Conservation (phyloP, 441 rosid species). For the Populus hybrid region DNA sequence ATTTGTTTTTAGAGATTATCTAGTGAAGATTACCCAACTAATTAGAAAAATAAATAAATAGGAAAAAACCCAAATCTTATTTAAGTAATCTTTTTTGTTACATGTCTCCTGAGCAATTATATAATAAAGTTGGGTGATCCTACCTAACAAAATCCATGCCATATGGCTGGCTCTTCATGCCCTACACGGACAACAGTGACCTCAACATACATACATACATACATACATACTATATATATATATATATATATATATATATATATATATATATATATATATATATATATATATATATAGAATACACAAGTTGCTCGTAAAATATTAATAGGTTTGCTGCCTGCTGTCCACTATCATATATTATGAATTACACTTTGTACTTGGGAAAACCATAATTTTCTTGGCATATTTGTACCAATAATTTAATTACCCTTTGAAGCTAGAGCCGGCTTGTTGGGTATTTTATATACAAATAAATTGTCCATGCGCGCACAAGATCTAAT, state of each 20-base stretch:
- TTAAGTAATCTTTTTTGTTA: not conserved
- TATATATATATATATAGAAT: no score
- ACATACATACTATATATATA: no score
- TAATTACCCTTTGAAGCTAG: not conserved
- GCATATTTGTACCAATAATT: not conserved
- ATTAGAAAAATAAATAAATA: no score
- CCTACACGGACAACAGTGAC: conserved; percentile 25
- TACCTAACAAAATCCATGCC: not conserved
- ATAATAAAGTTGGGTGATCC: conserved; percentile 6
- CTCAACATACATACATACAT: conserved; percentile 8
- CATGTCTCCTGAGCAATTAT: not conserved
- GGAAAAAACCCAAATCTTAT: no score
- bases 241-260: no score
- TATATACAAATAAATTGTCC: no score
- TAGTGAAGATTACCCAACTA: no score
- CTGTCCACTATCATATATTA: not conserved
- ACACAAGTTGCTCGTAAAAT: conserved; percentile 1
- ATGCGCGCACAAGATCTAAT: not conserved
- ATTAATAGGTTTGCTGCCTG: not conserved
- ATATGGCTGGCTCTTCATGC: conserved; percentile 22
- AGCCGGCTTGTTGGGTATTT: not conserved
- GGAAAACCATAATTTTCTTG: not conserved
- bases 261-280: no score
- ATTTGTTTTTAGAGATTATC: no score
- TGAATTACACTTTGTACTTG: not conserved